phyloP scores from a whole-genome alignment of 306 rosid species.

The Vachellia collinsii region DNA sequence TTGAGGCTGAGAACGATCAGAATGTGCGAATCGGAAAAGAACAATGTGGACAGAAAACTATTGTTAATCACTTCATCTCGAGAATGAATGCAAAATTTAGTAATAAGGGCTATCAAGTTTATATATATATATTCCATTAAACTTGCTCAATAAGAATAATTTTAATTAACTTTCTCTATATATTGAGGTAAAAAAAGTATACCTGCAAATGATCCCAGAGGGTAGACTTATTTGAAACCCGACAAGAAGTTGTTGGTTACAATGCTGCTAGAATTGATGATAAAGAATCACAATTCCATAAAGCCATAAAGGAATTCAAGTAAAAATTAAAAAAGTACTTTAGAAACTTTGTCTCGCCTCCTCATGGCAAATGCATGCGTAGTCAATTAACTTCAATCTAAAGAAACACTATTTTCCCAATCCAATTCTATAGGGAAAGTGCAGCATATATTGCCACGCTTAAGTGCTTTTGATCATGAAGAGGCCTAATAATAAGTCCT shows the following conservation, averaged over 20 bases:
- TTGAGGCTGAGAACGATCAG: neutral
- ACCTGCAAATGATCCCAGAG: conserved; percentile 16
- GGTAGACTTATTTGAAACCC: conserved; percentile 39
- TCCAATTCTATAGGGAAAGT: neutral
- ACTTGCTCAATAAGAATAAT: neutral
- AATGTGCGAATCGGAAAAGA: neutral
- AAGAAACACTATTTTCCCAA: neutral
- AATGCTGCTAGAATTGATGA: conserved; percentile 51
- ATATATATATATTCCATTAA: neutral
- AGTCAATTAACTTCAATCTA: neutral
- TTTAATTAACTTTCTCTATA: neutral
- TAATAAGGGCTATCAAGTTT: neutral
- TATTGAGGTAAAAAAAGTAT: conserved; percentile 35
- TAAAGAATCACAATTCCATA: conserved; percentile 35
- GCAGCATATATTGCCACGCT: neutral
- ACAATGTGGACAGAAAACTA: neutral
- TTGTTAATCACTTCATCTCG: neutral
- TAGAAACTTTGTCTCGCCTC: neutral
- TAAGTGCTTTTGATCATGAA: conserved; percentile 6
- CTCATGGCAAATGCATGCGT: conserved; percentile 14
- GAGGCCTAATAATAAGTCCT: neutral
- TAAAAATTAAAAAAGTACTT: neutral
- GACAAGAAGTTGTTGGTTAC: conserved; percentile 58
- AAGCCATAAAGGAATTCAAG: neutral
- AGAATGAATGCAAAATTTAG: neutral